Conservation (phyloP, 2,329 filamentous ascomycete species). For the Scytalidium lignicola region DNA sequence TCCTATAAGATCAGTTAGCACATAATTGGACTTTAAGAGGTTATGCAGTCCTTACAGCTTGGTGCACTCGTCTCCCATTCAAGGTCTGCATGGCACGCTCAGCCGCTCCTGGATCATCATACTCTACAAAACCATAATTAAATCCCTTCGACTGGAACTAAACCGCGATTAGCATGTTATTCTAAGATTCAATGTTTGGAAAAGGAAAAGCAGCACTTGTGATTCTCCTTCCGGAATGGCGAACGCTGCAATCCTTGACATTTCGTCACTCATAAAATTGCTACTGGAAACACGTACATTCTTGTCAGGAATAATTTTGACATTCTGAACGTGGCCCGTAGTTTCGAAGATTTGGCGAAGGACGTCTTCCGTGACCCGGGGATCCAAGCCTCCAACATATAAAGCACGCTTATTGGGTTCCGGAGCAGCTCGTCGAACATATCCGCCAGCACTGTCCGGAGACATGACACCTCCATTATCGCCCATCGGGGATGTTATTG, state of each 20-base stretch:
- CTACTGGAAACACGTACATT: constrained; percentile 66
- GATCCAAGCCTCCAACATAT: constrained; percentile 92
- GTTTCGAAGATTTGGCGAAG: constrained; percentile 98
- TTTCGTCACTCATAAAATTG: too few relatives aligned
- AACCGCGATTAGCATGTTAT: constrained; percentile 23
- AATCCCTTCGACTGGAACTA: constrained; percentile 79
- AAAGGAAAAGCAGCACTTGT: too few relatives aligned
- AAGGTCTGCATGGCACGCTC: constrained; percentile 96
- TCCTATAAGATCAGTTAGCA: constrained; percentile 52
- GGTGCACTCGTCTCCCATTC: constrained; percentile 91
- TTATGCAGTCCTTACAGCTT: constrained; percentile 62
- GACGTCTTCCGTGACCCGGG: constrained; percentile 92
- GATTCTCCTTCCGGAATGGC: too few relatives aligned
- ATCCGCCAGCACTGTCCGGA: constrained; percentile 74
- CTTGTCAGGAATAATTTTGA: constrained; percentile 99
- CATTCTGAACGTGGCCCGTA: constrained; percentile 94
- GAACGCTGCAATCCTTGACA: too few relatives aligned
- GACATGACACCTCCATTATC: constrained; percentile 69
- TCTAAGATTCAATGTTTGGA: too few relatives aligned
- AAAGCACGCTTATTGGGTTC: constrained; percentile 98
- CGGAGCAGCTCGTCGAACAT: constrained; percentile 83
- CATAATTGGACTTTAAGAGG: not conserved
- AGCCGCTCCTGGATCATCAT: constrained; percentile 93
- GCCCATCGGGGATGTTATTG: constrained; percentile 81
- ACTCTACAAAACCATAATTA: constrained; percentile 99